Conservation (phyloP, 1,139 yeast species). For the Geotrichum carabidarum region DNA sequence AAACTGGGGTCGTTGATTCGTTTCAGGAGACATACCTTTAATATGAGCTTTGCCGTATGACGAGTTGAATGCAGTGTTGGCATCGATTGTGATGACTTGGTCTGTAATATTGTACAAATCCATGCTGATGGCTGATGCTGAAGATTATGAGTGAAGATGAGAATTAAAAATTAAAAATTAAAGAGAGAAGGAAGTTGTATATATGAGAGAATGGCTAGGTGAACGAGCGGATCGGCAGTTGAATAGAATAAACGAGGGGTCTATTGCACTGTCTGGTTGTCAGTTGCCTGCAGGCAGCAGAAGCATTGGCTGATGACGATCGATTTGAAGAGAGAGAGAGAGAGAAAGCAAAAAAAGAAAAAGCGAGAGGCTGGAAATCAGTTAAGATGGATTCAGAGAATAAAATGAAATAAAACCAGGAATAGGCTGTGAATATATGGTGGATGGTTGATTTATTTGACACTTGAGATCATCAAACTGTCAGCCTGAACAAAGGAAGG, state of each 20-base stretch:
- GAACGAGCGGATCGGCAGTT: background rate
- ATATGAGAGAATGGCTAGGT: background rate
- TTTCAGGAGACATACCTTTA: conserved; percentile 8
- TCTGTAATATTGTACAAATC: conserved; percentile 1
- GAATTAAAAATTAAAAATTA: background rate
- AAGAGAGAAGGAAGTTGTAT: background rate
- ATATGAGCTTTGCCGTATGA: conserved; percentile 10
- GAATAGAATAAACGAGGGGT: background rate
- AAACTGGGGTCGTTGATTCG: background rate
- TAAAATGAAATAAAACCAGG: background rate
- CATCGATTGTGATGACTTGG: conserved; percentile 7
- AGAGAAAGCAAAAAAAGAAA: background rate
- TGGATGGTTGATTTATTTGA: background rate
- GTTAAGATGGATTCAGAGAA: background rate
- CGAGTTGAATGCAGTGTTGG: conserved; percentile 5
- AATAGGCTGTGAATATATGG: background rate
- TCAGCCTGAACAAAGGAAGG: background rate
- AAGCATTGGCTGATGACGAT: background rate
- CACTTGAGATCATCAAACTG: too few relatives aligned
- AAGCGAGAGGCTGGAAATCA: background rate
- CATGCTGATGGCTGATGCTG: background rate
- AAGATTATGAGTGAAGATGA: background rate
- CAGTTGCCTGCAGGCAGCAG: background rate
- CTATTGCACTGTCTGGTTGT: background rate
- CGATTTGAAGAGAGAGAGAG: background rate